Percentiles rank a stretch among this genome's conserved stretches.
These are phyloP conservation scores for Smithsoniella earleae DNA, from an alignment of 163 green algal species.

Conservation along the genomic window DNA sequence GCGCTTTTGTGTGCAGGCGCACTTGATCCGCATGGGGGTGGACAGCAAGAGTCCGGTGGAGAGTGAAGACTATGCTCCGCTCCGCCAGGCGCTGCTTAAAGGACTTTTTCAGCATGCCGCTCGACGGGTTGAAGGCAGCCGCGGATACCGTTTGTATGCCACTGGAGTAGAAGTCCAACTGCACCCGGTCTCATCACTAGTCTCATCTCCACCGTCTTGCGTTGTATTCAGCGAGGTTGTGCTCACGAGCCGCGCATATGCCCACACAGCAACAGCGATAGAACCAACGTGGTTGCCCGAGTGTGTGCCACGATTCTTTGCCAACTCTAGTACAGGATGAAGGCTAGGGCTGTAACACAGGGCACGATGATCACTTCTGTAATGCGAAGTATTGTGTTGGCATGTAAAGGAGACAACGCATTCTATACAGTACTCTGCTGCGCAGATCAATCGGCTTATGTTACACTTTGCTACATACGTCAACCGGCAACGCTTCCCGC, in stretches of 20 bases:
- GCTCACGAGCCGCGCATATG: conserved; percentile 68
- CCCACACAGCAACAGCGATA: conserved; percentile 48
- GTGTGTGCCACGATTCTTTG: conserved; percentile 68
- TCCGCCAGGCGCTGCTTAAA: conserved; percentile 53
- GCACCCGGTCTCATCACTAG: conserved; percentile 74
- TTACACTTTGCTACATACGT: no score
- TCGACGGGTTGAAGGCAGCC: conserved; percentile 53
- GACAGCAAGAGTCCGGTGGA: neutral
- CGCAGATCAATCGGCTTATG: no score
- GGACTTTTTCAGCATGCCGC: conserved; percentile 80
- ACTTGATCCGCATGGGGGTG: neutral
- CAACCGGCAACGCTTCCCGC: no score
- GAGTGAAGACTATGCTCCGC: conserved; percentile 35
- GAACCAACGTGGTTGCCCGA: conserved; percentile 73
- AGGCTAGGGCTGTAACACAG: no score
- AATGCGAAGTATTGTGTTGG: no score
- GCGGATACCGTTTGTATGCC: conserved; percentile 54
- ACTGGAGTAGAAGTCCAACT: conserved; percentile 58
- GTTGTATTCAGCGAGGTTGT: conserved; percentile 84
- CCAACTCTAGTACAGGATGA: no score
- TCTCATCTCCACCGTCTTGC: conserved; percentile 44
- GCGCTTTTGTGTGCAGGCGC: no score
- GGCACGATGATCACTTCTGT: no score
- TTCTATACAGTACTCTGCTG: no score
- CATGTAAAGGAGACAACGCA: no score